Evolutionary conservation across 768 basidiomycete genomes (phyloP).

Genomic region (Neoboletus subvelutipes): DNA sequence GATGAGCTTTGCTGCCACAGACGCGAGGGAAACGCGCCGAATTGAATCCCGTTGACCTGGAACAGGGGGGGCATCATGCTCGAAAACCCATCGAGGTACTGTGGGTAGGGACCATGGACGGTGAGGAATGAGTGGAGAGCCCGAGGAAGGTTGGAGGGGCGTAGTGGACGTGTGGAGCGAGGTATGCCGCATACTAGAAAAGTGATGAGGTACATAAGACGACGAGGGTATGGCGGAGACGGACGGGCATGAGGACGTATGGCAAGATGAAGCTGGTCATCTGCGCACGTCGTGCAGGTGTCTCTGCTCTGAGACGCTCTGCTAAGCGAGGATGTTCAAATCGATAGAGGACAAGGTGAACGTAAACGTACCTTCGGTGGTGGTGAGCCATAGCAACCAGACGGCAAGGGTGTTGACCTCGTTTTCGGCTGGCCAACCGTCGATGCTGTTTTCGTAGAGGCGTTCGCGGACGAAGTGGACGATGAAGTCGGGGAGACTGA

Average conservation of each 20-base stretch:
- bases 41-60: slow-evolving; percentile 27
- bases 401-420: slow-evolving; percentile 50
- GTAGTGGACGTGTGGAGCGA: too few species aligned
- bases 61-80: slow-evolving; percentile 28
- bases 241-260: background rate
- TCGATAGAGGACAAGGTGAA: background rate
- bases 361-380: slow-evolving; percentile 44
- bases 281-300: background rate
- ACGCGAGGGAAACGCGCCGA: slow-evolving; percentile 43
- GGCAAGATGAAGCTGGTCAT: slow-evolving; percentile 22
- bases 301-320: too few species aligned
- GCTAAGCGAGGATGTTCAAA: slow-evolving; percentile 23
- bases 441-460: slow-evolving; percentile 41
- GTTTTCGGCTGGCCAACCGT: slow-evolving; percentile 61
- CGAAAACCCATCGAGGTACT: slow-evolving; percentile 34
- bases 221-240: background rate
- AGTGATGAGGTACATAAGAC: slow-evolving; percentile 8
- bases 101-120: slow-evolving; percentile 45
- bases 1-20: slow-evolving; percentile 59
- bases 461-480: too few species aligned
- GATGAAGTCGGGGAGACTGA: slow-evolving; percentile 46
- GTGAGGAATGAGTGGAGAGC: slow-evolving; percentile 34
- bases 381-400: slow-evolving; percentile 65
- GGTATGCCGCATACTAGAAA: slow-evolving; percentile 51
- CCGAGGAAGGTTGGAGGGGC: slow-evolving; percentile 36